Percentiles rank a stretch among this genome's conserved stretches.
Evolutionary conservation across 495 filamentous ascomycete species (phyloP).

Genomic region (Viridothelium virens): DNA sequence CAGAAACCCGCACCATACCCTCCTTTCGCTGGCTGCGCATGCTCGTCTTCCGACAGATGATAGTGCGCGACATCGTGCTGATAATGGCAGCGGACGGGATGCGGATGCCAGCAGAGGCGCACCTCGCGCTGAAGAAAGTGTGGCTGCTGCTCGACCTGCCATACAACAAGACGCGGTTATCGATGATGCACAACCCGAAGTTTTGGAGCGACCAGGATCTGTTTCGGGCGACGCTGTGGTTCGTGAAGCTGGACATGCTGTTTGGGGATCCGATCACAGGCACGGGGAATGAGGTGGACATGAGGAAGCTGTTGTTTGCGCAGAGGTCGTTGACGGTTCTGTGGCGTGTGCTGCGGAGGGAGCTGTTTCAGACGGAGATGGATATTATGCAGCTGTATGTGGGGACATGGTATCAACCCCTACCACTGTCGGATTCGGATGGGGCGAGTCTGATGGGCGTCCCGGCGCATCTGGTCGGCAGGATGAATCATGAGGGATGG

Average conservation of each 20-base stretch:
- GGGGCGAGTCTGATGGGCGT: constrained; percentile 39
- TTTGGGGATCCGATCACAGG: constrained; percentile 47
- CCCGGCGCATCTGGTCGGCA: constrained; percentile 41
- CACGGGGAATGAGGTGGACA: constrained; percentile 27
- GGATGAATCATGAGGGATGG: constrained; percentile 33
- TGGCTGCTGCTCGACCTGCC: constrained; percentile 60
- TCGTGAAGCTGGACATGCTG: constrained; percentile 55
- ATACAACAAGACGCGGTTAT: constrained; percentile 42
- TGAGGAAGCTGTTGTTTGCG: constrained; percentile 51
- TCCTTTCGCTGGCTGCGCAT: constrained; percentile 47
- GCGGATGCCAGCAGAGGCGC: constrained; percentile 41
- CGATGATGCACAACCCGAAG: constrained; percentile 41
- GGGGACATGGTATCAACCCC: constrained; percentile 27
- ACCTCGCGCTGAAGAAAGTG: constrained; percentile 47
- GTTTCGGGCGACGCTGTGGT: constrained; percentile 46
- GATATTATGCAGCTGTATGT: constrained; percentile 45
- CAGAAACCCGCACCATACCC: constrained; percentile 36
- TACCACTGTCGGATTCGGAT: constrained; percentile 7
- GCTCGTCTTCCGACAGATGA: constrained; percentile 42
- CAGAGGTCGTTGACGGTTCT: constrained; percentile 48
- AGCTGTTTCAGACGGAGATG: constrained; percentile 31
- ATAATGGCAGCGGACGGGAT: constrained; percentile 45
- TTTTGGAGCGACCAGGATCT: constrained; percentile 50
- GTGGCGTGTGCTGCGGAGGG: constrained; percentile 42
- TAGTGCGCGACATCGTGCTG: constrained; percentile 49